These are phyloP conservation scores for Herpomyces periplanetae DNA, from an alignment of 2,329 filamentous ascomycete species.

Conservation along the genomic window DNA sequence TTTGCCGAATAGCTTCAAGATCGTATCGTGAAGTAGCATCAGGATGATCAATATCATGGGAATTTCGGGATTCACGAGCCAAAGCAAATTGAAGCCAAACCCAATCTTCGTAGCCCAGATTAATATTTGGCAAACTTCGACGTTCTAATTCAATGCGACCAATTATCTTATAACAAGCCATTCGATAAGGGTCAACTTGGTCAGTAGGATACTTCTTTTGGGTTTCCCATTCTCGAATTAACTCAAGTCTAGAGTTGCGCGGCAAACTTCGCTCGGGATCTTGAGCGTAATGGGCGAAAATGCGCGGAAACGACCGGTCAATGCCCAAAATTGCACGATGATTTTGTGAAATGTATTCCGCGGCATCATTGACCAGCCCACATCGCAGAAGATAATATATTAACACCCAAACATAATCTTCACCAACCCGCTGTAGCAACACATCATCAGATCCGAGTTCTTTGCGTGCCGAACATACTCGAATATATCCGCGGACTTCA, in stretches of 20 bases:
- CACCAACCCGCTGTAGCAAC: slow-evolving; percentile 32
- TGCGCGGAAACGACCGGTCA: slow-evolving; percentile 57
- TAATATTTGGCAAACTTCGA: slow-evolving; percentile 16
- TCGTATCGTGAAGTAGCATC: slow-evolving; percentile 20
- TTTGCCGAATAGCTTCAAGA: slow-evolving; percentile 27
- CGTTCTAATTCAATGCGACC: slow-evolving; percentile 25
- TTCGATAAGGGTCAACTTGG: slow-evolving; percentile 65
- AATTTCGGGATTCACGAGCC: slow-evolving; percentile 19
- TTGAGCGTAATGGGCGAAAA: slow-evolving; percentile 45
- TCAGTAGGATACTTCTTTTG: slow-evolving; percentile 46
- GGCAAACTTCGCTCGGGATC: slow-evolving; percentile 36
- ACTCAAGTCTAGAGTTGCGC: no score
- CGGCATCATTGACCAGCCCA: slow-evolving; percentile 46
- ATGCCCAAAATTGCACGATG: slow-evolving; percentile 47
- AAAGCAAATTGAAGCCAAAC: slow-evolving; percentile 23
- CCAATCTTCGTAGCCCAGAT: slow-evolving; percentile 21
- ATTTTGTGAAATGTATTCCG: slow-evolving; percentile 45
- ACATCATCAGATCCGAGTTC: slow-evolving; percentile 46
- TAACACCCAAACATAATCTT: slow-evolving; percentile 68
- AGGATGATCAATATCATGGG: no score
- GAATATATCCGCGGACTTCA: slow-evolving; percentile 70
- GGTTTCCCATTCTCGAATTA: no score
- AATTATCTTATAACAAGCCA: slow-evolving; percentile 92
- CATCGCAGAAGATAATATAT: slow-evolving; percentile 66
- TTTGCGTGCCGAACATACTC: slow-evolving; percentile 35